Conservation (phyloP, 768 basidiomycete genomes). For the Rubroboletus pulcherrimus region DNA sequence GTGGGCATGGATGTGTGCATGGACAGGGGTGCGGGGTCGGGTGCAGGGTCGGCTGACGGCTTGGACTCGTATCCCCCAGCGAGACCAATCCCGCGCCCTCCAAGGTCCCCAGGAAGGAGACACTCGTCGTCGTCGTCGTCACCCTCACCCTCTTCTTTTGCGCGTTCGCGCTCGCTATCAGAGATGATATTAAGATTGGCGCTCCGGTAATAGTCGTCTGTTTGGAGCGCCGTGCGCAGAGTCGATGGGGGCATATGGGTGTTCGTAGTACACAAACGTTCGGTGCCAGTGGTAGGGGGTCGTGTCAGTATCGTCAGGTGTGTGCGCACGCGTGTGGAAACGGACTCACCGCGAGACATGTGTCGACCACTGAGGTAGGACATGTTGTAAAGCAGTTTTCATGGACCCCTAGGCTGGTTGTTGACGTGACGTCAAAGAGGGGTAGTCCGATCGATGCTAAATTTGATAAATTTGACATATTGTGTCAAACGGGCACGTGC, state of each 20-base stretch:
- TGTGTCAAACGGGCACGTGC: too few relatives aligned
- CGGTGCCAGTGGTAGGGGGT: too few relatives aligned
- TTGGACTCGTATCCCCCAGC: neutral
- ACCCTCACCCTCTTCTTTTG: too few relatives aligned
- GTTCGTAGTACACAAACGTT: too few relatives aligned
- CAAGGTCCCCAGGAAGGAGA: slow-evolving; percentile 3
- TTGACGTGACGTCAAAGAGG: neutral
- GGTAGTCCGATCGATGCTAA: too few relatives aligned
- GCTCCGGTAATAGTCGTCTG: slow-evolving; percentile 2
- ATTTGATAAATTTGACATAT: too few relatives aligned
- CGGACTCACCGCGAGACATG: slow-evolving; percentile 6
- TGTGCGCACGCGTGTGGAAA: too few relatives aligned
- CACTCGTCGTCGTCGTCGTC: neutral
- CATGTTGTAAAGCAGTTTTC: neutral
- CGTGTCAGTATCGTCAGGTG: too few relatives aligned
- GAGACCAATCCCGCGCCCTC: neutral
- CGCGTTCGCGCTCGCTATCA: neutral
- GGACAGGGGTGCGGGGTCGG: too few relatives aligned
- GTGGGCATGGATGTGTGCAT: slow-evolving; percentile 50
- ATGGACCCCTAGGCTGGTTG: too few relatives aligned
- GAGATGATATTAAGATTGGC: neutral
- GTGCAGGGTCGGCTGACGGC: too few relatives aligned
- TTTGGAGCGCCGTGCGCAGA: neutral
- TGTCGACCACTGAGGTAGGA: slow-evolving; percentile 6
- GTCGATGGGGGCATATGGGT: too few relatives aligned